phyloP scores from a whole-genome alignment of 1,139 yeast species.

The Blastobotrys serpentis region DNA sequence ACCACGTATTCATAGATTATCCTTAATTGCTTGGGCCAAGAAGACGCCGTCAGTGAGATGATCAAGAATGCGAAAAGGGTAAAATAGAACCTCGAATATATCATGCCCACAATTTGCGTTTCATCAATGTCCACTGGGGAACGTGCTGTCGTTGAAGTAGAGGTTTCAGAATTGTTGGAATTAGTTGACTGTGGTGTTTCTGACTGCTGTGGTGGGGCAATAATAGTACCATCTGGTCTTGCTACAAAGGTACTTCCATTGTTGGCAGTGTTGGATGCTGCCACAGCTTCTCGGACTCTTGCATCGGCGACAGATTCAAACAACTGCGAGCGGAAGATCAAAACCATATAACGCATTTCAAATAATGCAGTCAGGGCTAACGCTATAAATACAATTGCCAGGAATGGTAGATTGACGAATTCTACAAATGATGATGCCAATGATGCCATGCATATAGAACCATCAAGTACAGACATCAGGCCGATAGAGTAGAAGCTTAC shows the following conservation, averaged over 20 bases:
- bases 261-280: conserved; percentile 16
- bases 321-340: conserved; percentile 67
- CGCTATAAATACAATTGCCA: conserved; percentile 67
- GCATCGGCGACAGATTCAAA: conserved; percentile 67
- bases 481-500: conserved; percentile 64
- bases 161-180: conserved; percentile 16
- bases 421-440: conserved; percentile 57
- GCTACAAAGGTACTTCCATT: conserved; percentile 23
- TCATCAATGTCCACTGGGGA: conserved; percentile 46
- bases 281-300: conserved; percentile 36
- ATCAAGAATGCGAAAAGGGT: conserved; percentile 59
- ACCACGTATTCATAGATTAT: conserved; percentile 56
- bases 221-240: conserved; percentile 28
- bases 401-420: conserved; percentile 61
- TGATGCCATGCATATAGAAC: conserved; percentile 61
- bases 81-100: conserved; percentile 64
- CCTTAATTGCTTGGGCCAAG: conserved; percentile 65
- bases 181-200: not conserved
- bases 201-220: conserved; percentile 4
- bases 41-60: conserved; percentile 53
- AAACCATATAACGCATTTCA: conserved; percentile 72
- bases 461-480: conserved; percentile 61
- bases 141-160: conserved; percentile 8
- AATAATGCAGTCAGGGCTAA: conserved; percentile 71
- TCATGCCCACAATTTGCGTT: conserved; percentile 55